A percentile compares a stretch with the other conserved stretches of the same genome.
Conservation (phyloP, 1,139 yeast species). For the Kodamaea fungicola region DNA sequence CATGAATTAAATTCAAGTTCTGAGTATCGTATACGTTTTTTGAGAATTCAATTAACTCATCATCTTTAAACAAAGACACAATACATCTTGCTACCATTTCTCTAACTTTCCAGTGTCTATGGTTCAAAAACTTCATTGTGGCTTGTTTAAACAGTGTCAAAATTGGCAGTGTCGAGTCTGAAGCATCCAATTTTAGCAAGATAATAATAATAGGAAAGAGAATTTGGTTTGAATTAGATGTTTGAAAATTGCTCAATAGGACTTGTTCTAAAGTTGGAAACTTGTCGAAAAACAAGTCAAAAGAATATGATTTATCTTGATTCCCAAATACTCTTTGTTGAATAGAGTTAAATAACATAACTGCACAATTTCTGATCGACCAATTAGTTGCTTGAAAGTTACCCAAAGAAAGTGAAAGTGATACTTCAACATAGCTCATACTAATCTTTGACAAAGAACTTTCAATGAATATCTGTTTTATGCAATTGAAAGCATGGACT, state of each 20-base stretch:
- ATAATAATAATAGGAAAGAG: slow-evolving; percentile 75
- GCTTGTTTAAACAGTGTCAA: slow-evolving; percentile 9
- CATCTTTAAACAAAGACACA: slow-evolving; percentile 44
- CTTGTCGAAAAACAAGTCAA: slow-evolving; percentile 56
- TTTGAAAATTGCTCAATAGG: slow-evolving; percentile 40
- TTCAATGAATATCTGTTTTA: slow-evolving; percentile 71
- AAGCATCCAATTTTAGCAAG: slow-evolving; percentile 52
- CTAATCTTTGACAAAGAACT: slow-evolving; percentile 54
- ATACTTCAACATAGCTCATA: slow-evolving; percentile 50
- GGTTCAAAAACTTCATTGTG: slow-evolving; percentile 11
- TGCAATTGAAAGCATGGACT: slow-evolving; percentile 88
- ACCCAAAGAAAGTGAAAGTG: slow-evolving; percentile 56
- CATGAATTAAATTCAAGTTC: slow-evolving; percentile 8
- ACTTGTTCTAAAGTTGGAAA: slow-evolving; percentile 51
- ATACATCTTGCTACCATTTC: slow-evolving; percentile 79
- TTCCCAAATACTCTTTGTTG: slow-evolving; percentile 79
- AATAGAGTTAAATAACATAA: slow-evolving; percentile 85
- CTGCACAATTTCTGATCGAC: slow-evolving; percentile 89
- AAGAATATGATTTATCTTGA: slow-evolving; percentile 22
- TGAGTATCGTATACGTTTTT: background rate
- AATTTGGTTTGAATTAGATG: slow-evolving; percentile 21
- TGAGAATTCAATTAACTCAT: slow-evolving; percentile 13
- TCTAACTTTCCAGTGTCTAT: slow-evolving; percentile 74
- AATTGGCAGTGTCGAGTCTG: slow-evolving; percentile 3
- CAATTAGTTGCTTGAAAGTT: slow-evolving; percentile 67